phyloP scores from a whole-genome alignment of 441 rosid genomes.

The Croton setiger region DNA sequence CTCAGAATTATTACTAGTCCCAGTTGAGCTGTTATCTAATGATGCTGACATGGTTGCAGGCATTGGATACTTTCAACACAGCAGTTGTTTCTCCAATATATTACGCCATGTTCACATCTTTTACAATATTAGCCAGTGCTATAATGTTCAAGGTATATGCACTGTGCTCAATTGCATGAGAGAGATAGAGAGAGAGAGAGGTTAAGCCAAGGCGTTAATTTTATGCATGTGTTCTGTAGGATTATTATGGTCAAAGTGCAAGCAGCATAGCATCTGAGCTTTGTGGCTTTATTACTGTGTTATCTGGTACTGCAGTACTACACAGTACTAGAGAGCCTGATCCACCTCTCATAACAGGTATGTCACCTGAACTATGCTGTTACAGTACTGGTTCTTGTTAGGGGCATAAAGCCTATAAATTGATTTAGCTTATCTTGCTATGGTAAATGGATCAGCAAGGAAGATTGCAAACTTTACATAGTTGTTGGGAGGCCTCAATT shows the following conservation, averaged over 20 bases:
- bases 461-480: background rate
- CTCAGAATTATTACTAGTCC: background rate
- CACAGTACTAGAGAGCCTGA: constrained; percentile 61
- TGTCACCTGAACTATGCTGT: background rate
- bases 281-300: constrained; percentile 60
- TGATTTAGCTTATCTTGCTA: background rate
- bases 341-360: constrained; percentile 48
- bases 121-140: constrained; percentile 64
- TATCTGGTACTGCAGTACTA: constrained; percentile 56
- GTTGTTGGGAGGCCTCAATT: background rate
- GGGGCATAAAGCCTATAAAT: background rate
- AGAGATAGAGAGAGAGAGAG: background rate
- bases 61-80: constrained; percentile 62
- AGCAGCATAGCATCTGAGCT: constrained; percentile 58
- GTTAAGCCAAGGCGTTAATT: background rate
- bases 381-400: background rate
- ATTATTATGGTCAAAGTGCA: constrained; percentile 59
- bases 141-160: constrained; percentile 63
- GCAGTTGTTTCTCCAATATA: constrained; percentile 70
- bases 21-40: constrained; percentile 12
- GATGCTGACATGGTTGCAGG: constrained; percentile 33
- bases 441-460: background rate
- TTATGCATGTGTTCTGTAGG: constrained; percentile 29
- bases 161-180: background rate
- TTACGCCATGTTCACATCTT: constrained; percentile 58